Base-by-base conservation (phyloP, 768 basidiomycete species). In the Lenzites betulinus region DNA sequence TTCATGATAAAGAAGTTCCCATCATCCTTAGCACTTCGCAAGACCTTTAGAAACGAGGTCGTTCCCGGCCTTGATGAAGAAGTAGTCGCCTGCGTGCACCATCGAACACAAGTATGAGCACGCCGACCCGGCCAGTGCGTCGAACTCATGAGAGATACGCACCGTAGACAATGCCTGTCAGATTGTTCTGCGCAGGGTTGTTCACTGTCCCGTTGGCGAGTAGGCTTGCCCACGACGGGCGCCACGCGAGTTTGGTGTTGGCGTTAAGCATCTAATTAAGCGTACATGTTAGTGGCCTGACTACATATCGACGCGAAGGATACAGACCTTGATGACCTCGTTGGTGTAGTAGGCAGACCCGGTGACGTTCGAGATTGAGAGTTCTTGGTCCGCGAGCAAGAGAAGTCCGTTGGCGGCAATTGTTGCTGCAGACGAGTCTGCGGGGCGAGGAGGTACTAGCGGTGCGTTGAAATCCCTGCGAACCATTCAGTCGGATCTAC, bases 381-480 rank as follows among this genome's bases (percentile, higher is more conserved):
- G 74, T 69, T 64, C 78, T 49, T 76, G 73, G 38, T 74, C 66
- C 7, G 86, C 77, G 7, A 90, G 78, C 12, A 88, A 73, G 38
- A 90, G 70, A 43, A 91, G 76, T 1, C 79, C 88, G 33, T 77
- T 83, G 2, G 81, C 81, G 0, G 81, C 85, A 62, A 89, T 81
- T 38, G 81, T 85, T 9, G 87, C 85, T 5, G 89, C 87, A 16
- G 88, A 88, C 1, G 84, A 86, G 72, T 91, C 89, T 0, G 87
- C 86, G 0, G 84, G 83, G 13, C 82, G 78, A 18, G 82, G 80
- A 2, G 84, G 86, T 7, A 70, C 70, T 39, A 80, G 67, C 0
- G 88, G 88, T 7, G 87, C 89, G 59, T 89, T 81, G 74, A 89
- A 91, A 70, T 90, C 88, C 89, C 88, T 89, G 51, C 47, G 30